These are phyloP conservation scores for Pythium brassicae DNA, from an alignment of 352 stramenopile genomes.

Conservation along the genomic window DNA sequence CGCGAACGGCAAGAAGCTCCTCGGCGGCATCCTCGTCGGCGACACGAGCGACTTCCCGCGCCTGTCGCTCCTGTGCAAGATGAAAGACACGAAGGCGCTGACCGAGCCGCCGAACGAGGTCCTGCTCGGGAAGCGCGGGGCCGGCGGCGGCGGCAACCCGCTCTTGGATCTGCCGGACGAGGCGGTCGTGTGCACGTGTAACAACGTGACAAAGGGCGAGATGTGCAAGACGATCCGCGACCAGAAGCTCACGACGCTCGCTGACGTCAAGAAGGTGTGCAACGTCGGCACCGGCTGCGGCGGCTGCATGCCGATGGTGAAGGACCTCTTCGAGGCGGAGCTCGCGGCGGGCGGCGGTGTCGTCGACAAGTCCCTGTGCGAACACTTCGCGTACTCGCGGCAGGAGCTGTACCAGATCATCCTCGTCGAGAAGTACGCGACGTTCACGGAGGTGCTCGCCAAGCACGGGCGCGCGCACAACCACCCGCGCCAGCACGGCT, in stretches of 20 bases:
- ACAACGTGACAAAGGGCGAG: slow-evolving; percentile 86
- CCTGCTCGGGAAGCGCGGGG: slow-evolving; percentile 42
- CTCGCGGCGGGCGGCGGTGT: slow-evolving; percentile 81
- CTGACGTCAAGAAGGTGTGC: slow-evolving; percentile 79
- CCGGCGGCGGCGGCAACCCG: slow-evolving; percentile 20
- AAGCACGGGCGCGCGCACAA: slow-evolving; percentile 65
- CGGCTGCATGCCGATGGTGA: slow-evolving; percentile 89
- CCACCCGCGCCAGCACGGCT: slow-evolving; percentile 60
- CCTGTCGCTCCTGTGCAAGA: slow-evolving; percentile 59
- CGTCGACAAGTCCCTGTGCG: slow-evolving; percentile 88
- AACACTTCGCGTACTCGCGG: slow-evolving; percentile 88
- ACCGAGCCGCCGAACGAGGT: slow-evolving; percentile 48
- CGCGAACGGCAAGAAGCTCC: slow-evolving; percentile 56
- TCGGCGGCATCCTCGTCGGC: slow-evolving; percentile 89
- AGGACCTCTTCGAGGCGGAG: slow-evolving; percentile 80
- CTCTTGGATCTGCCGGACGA: slow-evolving; percentile 68
- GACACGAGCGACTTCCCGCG: slow-evolving; percentile 88
- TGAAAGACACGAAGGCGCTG: slow-evolving; percentile 49
- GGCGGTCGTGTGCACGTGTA: slow-evolving; percentile 90
- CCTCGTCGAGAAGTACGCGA: slow-evolving; percentile 76
- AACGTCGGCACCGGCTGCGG: slow-evolving; percentile 88
- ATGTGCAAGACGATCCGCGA: slow-evolving; percentile 74
- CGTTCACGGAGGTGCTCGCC: slow-evolving; percentile 82
- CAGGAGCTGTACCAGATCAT: slow-evolving; percentile 89
- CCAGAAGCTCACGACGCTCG: slow-evolving; percentile 67